Evolutionary conservation across 2,329 filamentous ascomycete genomes (phyloP).

Genomic region (Fusarium sp.): DNA sequence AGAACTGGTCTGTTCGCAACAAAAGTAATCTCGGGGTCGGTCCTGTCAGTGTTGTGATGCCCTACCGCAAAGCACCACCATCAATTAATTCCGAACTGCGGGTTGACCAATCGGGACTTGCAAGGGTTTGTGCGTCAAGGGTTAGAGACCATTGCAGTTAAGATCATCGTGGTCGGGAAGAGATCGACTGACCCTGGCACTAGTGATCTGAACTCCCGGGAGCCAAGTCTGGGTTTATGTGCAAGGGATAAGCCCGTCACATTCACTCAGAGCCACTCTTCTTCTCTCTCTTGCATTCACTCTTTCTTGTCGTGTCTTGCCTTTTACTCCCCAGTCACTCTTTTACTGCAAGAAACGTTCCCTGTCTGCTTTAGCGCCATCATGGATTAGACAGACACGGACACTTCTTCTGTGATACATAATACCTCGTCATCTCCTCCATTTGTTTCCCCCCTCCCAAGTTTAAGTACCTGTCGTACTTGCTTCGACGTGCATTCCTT

Average conservation of each 20-base stretch:
- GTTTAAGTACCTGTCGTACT: neutral
- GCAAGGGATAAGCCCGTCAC: slow-evolving; percentile 22
- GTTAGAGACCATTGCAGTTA: neutral
- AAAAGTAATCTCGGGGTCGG: neutral
- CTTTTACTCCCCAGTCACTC: neutral
- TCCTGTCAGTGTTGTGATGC: neutral
- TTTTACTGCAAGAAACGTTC: slow-evolving; percentile 11
- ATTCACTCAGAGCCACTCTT: neutral
- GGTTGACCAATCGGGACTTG: slow-evolving; percentile 33
- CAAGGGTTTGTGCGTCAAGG: neutral
- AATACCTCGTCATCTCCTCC: slow-evolving; percentile 31
- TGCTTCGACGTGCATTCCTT: slow-evolving; percentile 35
- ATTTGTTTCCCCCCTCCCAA: neutral
- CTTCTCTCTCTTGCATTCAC: neutral
- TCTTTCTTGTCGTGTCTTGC: neutral
- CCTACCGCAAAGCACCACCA: neutral
- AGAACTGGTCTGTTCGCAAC: neutral
- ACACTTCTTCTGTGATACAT: slow-evolving; percentile 18
- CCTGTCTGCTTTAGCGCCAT: slow-evolving; percentile 10
- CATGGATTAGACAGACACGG: neutral
- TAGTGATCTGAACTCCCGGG: slow-evolving; percentile 23
- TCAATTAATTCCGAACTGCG: slow-evolving; percentile 18
- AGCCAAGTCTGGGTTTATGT: slow-evolving; percentile 10
- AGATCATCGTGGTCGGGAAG: slow-evolving; percentile 36
- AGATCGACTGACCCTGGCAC: slow-evolving; percentile 5